Evolutionary conservation across 306 rosid species (phyloP), one percentile per base, ranked within the genome.

Genomic region (Quercus robur): DNA sequence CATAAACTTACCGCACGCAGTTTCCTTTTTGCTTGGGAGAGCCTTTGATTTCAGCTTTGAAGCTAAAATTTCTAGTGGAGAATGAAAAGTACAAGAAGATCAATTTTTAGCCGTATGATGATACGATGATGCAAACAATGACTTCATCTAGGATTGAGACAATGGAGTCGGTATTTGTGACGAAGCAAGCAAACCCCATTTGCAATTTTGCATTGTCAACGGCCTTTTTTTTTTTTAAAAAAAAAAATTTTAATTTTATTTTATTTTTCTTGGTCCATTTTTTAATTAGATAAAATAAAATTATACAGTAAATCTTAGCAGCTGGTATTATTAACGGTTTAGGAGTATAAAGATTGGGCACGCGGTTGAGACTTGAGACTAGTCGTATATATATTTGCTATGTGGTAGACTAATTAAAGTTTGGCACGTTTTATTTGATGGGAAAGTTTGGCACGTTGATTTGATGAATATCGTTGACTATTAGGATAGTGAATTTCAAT

Each of bases 101-200:
- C 30, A 35, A 63, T 57, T 80, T 79, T 78, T 25, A 74, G 66
- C 41, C 57, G 75, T 73, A 80, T 1, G 82, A 69, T 82, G 35
- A 30, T 77, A 51, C 44, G 26, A 63, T 87, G 86, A 89, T 77
- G 87, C 75, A 81, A 75, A 75, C 84, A 56, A 77, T 90, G 94
- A 90, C 85, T 83, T 83, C 88, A 85, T 76, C 79, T 20, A 75
- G 76, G 87, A 83, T 83, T 41, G 75, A 54, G 88, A 90, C 84
- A 26, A 55, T 78, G 84, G 86, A 81, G 84, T 86, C 30, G 87
- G 81, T 85, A 70, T 56, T 75, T 75, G 52, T 21, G 70, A 76
- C 73, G 56, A 73, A 58, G 63, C 70, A 7, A 73, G 26, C 71
- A 61, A 41, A 8, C 46, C 46, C 46, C 46, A 41, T 8, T 41